Conservation (phyloP, 2,329 filamentous ascomycete genomes). For the Geosmithia flava region DNA sequence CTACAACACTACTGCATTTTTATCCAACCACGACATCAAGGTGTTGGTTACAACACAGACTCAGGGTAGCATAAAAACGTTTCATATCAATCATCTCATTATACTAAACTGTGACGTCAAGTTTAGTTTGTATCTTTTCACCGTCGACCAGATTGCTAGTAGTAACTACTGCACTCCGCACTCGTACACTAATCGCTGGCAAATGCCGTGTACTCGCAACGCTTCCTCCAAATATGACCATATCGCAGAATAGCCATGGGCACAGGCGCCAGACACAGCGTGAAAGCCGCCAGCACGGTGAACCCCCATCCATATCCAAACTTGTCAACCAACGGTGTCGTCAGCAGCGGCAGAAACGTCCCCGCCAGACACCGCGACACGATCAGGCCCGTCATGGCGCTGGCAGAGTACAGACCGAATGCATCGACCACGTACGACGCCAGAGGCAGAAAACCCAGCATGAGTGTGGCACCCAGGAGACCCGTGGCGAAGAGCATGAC, state of each 20-base stretch:
- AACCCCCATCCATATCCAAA: constrained; percentile 42
- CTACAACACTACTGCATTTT: too few relatives aligned
- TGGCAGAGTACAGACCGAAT: constrained; percentile 41
- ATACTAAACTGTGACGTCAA: too few relatives aligned
- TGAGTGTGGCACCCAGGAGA: constrained; percentile 30
- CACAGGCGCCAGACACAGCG: constrained; percentile 32
- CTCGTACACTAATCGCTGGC: too few relatives aligned
- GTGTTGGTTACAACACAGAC: too few relatives aligned
- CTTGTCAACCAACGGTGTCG: constrained; percentile 29
- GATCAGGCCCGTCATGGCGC: constrained; percentile 43
- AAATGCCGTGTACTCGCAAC: constrained; percentile 11
- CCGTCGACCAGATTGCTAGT: too few relatives aligned
- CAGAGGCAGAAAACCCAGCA: constrained; percentile 35
- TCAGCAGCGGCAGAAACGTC: constrained; percentile 41
- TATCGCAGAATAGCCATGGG: constrained; percentile 37
- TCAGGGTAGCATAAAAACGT: too few relatives aligned
- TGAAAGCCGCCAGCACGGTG: constrained; percentile 26
- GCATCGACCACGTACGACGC: constrained; percentile 46
- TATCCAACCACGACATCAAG: too few relatives aligned
- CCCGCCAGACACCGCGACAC: constrained; percentile 41
- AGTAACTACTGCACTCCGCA: too few relatives aligned
- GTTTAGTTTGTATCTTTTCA: too few relatives aligned
- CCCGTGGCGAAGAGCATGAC: constrained; percentile 29
- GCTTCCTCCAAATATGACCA: constrained; percentile 37
- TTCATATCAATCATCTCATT: too few relatives aligned